Evolutionary conservation across 805 yeast species (phyloP), one percentile per base, ranked within the genome.

Genomic region (Pichia cephalocereana): DNA sequence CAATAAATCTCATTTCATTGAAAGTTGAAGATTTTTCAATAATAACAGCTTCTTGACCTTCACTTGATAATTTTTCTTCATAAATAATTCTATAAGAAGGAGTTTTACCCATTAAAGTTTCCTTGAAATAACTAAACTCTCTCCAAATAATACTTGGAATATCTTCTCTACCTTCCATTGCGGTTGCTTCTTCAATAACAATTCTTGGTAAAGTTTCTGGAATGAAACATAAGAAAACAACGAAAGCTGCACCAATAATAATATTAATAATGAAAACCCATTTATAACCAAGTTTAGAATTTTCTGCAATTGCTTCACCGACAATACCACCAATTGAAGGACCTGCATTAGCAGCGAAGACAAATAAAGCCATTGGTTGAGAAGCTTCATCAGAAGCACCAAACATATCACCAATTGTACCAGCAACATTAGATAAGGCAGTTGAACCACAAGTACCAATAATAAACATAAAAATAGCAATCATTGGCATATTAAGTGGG

Each of bases 251-350:
- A 23, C 26, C 26, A 23, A 23, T 23, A 23, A 23, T 23, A 23
- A 23, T 23, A 23, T 23, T 23, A 23, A 23, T 23, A 6, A 23
- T 23, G 6, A 23, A 65, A 18, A 65, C 52, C 69, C 69, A 65
- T 45, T 59, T 57, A 49, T 46, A 63, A 38, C 68, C 67, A 52
- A 64, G 51, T 15, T 48, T 52, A 1, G 38, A 28, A 48, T 64
- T 65, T 41, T 60, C 64, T 23, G 56, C 53, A 40, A 65, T 64
- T 43, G 67, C 67, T 52, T 65, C 68, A 50, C 69, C 69, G 42
- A 64, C 61, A 42, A 66, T 63, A 51, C 68, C 66, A 49, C 69
- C 69, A 41, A 65, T 45, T 15, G 66, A 61, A 38, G 69, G 68
- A 47, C 69, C 69, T 31, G 64, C 57, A 54, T 65, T 64, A 40